Percentiles rank a stretch among this genome's conserved stretches.
Conservation (phyloP, 371 early-diverging fungal species). For the Saksenaea oblongispora region DNA sequence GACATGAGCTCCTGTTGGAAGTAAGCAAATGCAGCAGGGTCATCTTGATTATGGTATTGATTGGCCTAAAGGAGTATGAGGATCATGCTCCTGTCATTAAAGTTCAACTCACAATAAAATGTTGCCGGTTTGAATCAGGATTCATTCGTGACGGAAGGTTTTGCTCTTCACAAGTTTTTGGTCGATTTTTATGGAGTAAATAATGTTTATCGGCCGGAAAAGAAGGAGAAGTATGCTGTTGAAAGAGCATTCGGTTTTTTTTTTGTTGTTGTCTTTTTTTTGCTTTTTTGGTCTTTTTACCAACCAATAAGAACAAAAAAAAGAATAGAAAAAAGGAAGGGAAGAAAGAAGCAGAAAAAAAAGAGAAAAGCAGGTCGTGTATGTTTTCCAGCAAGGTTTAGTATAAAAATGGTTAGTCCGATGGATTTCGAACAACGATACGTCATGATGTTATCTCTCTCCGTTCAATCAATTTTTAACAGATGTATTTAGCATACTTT, state of each 20-base stretch:
- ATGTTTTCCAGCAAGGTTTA: constrained; percentile 5
- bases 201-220: constrained; percentile 26
- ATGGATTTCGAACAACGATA: constrained; percentile 8
- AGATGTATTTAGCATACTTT: background rate
- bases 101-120: background rate
- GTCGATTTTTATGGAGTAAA: constrained; percentile 14
- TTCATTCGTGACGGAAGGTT: constrained; percentile 5
- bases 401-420: constrained; percentile 6
- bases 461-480: background rate
- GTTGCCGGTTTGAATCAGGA: constrained; percentile 1
- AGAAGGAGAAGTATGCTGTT: constrained; percentile 25
- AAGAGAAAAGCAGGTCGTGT: constrained; percentile 13
- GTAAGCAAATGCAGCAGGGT: constrained; percentile 41
- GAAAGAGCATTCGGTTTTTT: constrained; percentile 21
- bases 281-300: constrained; percentile 9
- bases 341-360: background rate
- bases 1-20: constrained; percentile 37
- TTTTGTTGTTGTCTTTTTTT: background rate
- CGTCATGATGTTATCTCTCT: background rate
- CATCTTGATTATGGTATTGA: constrained; percentile 27
- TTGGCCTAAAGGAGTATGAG: constrained; percentile 5
- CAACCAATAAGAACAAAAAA: background rate
- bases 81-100: constrained; percentile 1
- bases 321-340: background rate
- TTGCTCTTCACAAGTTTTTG: constrained; percentile 4